Evolutionary conservation across 371 early-diverging fungal genomes (phyloP), one percentile per base, ranked within the genome.

Genomic region (Apophysomyces sp.): DNA sequence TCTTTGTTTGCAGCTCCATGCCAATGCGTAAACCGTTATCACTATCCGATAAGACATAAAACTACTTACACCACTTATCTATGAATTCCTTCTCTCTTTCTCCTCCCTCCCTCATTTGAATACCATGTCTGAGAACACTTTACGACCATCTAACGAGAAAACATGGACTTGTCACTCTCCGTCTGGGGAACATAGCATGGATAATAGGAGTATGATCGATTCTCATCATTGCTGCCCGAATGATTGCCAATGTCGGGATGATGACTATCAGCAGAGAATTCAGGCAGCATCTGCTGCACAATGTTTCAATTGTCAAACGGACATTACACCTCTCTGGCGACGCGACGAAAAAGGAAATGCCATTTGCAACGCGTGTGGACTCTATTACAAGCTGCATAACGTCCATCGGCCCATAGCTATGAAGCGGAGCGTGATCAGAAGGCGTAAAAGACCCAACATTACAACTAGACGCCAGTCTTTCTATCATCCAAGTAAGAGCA

Each of bases 321-420:
- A 85, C 2, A 86, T 86, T 5, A 96, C 96, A 0, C 96, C 97
- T 0, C 78, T 94, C 28, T 98, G 99, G 94, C 77, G 98, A 28
- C 81, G 94, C 54, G 89, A 91, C 57, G 86, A 86, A 40, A 73
- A 82, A 9, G 92, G 93, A 40, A 86, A 90, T 52, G 82, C 84
- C 29, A 83, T 94, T 34, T 94, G 94, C 69, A 94, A 95, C 67
- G 94, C 92, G 0, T 94, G 94, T 71, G 94, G 95, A 26, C 80
- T 95, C 12, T 95, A 92, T 66, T 89, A 83, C 68, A 91, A 91
- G 62, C 80, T 92, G 13, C 95, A 96, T 71, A 80, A 85, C 60
- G 74, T 84, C 37, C 84, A 88, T 62, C 85, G 86, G 55, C 97
- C 86, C 27, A 78, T 89, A 2, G 86, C 86, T 7, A 90, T 94